These are phyloP conservation scores for Baffinella frigidus DNA, from an alignment of 208 protist species.

Conservation along the genomic window DNA sequence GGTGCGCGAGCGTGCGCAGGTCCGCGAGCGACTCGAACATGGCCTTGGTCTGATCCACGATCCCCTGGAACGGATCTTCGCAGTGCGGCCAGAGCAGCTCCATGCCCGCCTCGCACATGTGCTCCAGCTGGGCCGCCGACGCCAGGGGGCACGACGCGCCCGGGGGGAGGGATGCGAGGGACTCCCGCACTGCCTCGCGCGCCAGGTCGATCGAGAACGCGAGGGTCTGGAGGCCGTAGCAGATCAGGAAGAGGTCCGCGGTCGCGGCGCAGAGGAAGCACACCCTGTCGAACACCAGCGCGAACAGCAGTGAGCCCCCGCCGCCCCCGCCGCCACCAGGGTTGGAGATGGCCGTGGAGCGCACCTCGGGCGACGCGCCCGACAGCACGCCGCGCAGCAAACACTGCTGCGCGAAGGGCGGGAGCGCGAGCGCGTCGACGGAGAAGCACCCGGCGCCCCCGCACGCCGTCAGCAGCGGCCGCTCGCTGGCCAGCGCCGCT, in stretches of 20 bases:
- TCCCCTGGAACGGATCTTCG: background rate
- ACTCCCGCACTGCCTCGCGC: background rate
- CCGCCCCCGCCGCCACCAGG: no score
- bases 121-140: background rate
- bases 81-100: slow-evolving; percentile 2
- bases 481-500: no score
- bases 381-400: background rate
- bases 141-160: no score
- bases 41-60: background rate
- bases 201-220: background rate
- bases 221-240: background rate
- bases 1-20: background rate
- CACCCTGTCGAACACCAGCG: no score
- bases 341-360: no score
- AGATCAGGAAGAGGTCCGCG: background rate
- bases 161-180: no score
- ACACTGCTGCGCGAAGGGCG: background rate
- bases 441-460: background rate
- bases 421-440: background rate
- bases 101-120: background rate
- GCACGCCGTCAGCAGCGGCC: no score
- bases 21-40: background rate
- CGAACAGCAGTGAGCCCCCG: no score
- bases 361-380: background rate
- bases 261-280: background rate